Evolutionary conservation across 129 eudicot species (phyloP).

Genomic region (Gnaphalium uliginosum): DNA sequence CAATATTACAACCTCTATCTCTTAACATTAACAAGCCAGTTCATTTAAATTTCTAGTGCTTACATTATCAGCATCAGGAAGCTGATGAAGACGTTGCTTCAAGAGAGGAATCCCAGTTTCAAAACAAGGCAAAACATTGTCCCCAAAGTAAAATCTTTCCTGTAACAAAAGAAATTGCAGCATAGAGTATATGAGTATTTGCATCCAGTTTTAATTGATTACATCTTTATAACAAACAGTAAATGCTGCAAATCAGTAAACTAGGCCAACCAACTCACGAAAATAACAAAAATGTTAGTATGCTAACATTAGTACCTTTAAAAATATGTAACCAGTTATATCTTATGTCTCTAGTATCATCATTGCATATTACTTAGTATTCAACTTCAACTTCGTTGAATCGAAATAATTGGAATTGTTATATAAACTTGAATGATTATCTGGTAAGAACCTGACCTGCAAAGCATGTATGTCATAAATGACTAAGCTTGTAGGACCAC

Average conservation of each 20-base stretch:
- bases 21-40: not conserved
- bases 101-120: constrained; percentile 92
- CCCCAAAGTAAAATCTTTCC: constrained; percentile 93
- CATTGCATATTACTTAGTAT: not conserved
- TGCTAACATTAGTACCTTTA: too few relatives aligned
- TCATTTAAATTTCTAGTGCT: constrained; percentile 16
- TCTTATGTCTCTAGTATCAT: not conserved
- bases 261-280: too few relatives aligned
- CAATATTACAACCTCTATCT: not conserved
- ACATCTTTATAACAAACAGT: not conserved
- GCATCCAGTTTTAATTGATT: not conserved
- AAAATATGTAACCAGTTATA: too few relatives aligned
- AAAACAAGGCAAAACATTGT: constrained; percentile 78
- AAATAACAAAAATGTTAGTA: not conserved
- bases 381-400: not conserved
- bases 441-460: constrained; percentile 60
- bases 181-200: not conserved
- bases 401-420: not conserved
- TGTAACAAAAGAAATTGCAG: constrained; percentile 34
- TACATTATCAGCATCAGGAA: constrained; percentile 73
- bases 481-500: constrained; percentile 96
- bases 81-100: constrained; percentile 90
- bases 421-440: not conserved
- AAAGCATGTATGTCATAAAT: constrained; percentile 96
- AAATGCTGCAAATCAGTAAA: not conserved